phyloP scores from a whole-genome alignment of 768 basidiomycete species.

The Crassisporium funariophilum region DNA sequence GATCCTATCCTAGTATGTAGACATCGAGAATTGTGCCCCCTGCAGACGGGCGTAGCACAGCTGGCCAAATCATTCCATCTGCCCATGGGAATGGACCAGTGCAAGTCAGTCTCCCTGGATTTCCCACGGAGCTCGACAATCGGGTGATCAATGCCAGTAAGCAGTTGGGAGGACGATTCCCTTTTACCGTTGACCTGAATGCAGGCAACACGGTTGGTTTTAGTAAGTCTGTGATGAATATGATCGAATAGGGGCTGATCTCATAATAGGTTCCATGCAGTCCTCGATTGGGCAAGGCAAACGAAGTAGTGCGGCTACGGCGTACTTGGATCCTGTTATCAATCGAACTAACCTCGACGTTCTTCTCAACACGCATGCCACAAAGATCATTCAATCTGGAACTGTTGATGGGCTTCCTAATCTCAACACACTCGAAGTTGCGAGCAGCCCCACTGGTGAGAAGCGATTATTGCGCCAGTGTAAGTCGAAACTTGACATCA shows the following conservation, averaged over 20 bases:
- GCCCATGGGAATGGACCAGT: constrained; percentile 30
- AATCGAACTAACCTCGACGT: constrained; percentile 32
- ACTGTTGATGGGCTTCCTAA: not conserved
- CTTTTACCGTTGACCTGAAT: constrained; percentile 26
- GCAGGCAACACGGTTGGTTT: constrained; percentile 9
- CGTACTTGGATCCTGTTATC: constrained; percentile 27
- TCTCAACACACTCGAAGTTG: constrained; percentile 9
- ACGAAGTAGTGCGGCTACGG: constrained; percentile 20
- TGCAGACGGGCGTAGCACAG: constrained; percentile 28
- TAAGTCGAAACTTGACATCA: not conserved
- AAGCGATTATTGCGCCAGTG: not conserved
- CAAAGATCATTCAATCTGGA: constrained; percentile 22
- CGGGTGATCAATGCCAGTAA: constrained; percentile 24
- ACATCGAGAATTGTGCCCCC: constrained; percentile 28
- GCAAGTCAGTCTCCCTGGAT: constrained; percentile 23
- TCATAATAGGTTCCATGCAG: constrained; percentile 2
- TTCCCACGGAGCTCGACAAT: constrained; percentile 20
- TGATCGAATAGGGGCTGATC: not conserved
- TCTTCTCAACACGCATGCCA: constrained; percentile 29
- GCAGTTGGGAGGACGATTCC: constrained; percentile 28
- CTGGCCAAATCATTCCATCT: constrained; percentile 31
- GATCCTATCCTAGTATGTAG: constrained; percentile 14
- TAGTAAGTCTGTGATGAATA: not conserved
- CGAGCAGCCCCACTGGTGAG: not conserved
- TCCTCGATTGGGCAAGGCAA: constrained; percentile 3